Evolutionary conservation across 2,329 filamentous ascomycete species (phyloP).

Genomic region (Ceratocystis eucalypticola): DNA sequence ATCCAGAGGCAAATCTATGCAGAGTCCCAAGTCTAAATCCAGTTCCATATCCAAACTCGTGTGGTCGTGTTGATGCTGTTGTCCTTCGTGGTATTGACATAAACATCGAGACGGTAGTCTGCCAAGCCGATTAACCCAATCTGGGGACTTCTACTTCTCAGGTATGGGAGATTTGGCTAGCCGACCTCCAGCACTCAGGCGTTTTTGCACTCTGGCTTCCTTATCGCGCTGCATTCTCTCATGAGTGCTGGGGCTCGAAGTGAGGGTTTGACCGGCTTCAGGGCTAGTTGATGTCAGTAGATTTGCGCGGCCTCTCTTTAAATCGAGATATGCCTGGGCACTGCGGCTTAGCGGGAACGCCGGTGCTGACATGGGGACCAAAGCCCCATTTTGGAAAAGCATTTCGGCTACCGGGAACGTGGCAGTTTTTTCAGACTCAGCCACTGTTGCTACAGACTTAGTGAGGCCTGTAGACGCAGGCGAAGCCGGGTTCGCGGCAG

Average conservation of each 20-base stretch:
- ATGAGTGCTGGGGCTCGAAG: slow-evolving; percentile 34
- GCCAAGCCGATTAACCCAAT: slow-evolving; percentile 21
- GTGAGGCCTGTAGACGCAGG: slow-evolving; percentile 45
- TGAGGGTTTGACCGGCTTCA: slow-evolving; percentile 37
- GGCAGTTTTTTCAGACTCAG: slow-evolving; percentile 38
- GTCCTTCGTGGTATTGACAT: slow-evolving; percentile 2
- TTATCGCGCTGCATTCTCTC: slow-evolving; percentile 41
- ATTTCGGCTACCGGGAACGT: slow-evolving; percentile 85
- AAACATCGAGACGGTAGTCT: slow-evolving; percentile 15
- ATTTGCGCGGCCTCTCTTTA: slow-evolving; percentile 45
- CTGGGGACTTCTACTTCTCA: slow-evolving; percentile 39
- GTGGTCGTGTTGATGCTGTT: background rate
- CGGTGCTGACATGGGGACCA: slow-evolving; percentile 62
- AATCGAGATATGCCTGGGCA: slow-evolving; percentile 73
- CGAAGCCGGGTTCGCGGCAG: slow-evolving; percentile 72
- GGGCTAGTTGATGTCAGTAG: slow-evolving; percentile 34
- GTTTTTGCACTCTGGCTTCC: slow-evolving; percentile 60
- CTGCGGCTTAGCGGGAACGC: slow-evolving; percentile 71
- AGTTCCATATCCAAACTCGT: background rate
- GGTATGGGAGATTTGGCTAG: slow-evolving; percentile 53
- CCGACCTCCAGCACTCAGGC: slow-evolving; percentile 62
- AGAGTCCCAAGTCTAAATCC: background rate
- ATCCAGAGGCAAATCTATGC: background rate
- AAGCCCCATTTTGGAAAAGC: slow-evolving; percentile 82
- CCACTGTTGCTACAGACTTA: slow-evolving; percentile 24